phyloP scores from a whole-genome alignment of 75 land plant genomes.

The Cunninghamia lanceolata region DNA sequence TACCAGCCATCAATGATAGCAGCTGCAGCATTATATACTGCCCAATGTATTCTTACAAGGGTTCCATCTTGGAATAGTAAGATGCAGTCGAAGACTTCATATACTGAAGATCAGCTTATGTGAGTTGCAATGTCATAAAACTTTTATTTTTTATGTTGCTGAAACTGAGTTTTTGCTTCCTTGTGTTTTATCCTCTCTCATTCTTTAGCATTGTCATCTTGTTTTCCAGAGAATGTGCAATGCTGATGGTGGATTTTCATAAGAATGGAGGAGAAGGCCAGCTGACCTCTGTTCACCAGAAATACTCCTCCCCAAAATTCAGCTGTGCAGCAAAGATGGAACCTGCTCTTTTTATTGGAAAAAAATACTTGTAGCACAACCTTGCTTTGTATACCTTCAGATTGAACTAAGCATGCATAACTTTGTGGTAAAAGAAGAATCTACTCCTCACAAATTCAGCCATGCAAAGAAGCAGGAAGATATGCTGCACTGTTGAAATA shows the following conservation, averaged over 20 bases:
- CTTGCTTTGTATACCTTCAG: too few relatives aligned
- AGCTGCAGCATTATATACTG: conserved; percentile 59
- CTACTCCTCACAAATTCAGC: too few relatives aligned
- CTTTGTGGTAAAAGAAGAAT: too few relatives aligned
- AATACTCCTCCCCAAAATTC: conserved; percentile 33
- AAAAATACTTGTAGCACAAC: background rate
- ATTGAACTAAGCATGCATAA: too few relatives aligned
- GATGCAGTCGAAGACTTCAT: conserved; percentile 29
- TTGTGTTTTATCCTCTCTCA: background rate
- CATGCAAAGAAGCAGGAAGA: too few relatives aligned
- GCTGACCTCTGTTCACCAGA: conserved; percentile 32
- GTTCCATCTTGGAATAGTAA: conserved; percentile 43
- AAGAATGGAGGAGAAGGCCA: conserved; percentile 20
- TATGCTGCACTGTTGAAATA: too few relatives aligned
- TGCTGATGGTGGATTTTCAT: conserved; percentile 28
- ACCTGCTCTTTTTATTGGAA: background rate
- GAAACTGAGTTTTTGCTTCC: background rate
- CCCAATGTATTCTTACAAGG: conserved; percentile 26
- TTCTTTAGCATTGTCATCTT: background rate
- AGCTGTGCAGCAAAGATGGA: conserved; percentile 10
- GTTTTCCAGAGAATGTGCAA: conserved; percentile 26
- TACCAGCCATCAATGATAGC: conserved; percentile 56
- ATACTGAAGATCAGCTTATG: conserved; percentile 45
- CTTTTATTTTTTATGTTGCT: background rate
- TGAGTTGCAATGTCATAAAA: too few relatives aligned